These are phyloP conservation scores for Candida pseudoglaebosa DNA, from an alignment of 805 yeast genomes.

Conservation along the genomic window DNA sequence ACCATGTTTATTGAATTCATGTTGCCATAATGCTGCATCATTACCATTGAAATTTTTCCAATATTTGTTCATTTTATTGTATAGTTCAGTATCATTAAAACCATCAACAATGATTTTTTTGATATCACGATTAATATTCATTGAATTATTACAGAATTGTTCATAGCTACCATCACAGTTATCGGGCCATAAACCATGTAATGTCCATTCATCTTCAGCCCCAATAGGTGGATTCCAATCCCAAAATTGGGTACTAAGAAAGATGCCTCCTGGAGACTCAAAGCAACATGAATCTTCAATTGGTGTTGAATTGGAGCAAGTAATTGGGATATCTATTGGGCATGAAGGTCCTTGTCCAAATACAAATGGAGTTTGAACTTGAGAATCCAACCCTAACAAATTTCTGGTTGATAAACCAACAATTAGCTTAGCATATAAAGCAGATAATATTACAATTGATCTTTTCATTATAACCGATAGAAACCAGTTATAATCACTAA, in stretches of 20 bases:
- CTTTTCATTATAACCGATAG: neutral
- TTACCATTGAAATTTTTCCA: conserved; percentile 77
- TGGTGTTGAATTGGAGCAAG: conserved; percentile 52
- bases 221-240: conserved; percentile 60
- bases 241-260: conserved; percentile 90
- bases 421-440: neutral
- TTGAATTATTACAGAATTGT: conserved; percentile 67
- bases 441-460: neutral
- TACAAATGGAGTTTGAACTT: conserved; percentile 1
- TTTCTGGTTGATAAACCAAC: neutral
- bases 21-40: conserved; percentile 76
- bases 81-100: conserved; percentile 48
- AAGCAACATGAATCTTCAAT: conserved; percentile 59
- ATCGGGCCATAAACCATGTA: conserved; percentile 46
- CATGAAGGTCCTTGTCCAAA: conserved; percentile 27
- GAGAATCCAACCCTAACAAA: neutral
- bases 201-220: conserved; percentile 31
- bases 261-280: conserved; percentile 72
- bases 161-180: conserved; percentile 75
- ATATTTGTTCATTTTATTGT: conserved; percentile 49
- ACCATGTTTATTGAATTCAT: conserved; percentile 92
- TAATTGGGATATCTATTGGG: conserved; percentile 55
- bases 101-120: conserved; percentile 27
- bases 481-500: neutral
- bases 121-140: conserved; percentile 48